These are phyloP conservation scores for Xylariales sp. DNA, from an alignment of 2,329 filamentous ascomycete genomes.

Conservation along the genomic window DNA sequence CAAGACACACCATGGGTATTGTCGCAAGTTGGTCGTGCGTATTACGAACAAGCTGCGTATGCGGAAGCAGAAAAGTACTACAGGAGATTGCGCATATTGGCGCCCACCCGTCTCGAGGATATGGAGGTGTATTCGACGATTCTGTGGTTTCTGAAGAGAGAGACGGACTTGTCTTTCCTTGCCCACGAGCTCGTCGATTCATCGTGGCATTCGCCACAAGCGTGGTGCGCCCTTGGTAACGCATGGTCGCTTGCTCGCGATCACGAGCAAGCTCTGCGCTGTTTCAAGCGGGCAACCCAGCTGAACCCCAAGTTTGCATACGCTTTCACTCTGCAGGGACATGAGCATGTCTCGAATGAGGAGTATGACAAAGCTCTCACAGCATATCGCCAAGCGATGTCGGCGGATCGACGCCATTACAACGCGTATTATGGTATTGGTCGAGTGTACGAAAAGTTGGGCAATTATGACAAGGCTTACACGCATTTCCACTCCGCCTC, in stretches of 20 bases:
- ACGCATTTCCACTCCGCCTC: constrained; percentile 87
- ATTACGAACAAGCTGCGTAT: constrained; percentile 88
- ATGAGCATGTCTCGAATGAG: constrained; percentile 93
- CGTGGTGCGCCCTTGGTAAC: constrained; percentile 94
- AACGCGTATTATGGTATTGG: constrained; percentile 96
- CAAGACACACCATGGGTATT: constrained; percentile 92
- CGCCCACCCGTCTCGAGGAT: constrained; percentile 80
- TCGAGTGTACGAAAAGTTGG: constrained; percentile 82
- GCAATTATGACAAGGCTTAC: constrained; percentile 86
- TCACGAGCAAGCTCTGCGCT: constrained; percentile 89
- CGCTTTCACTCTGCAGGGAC: constrained; percentile 90
- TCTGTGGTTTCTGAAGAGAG: constrained; percentile 96
- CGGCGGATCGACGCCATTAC: constrained; percentile 85
- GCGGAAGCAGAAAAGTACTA: constrained; percentile 84
- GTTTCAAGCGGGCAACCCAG: constrained; percentile 92
- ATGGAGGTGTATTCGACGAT: constrained; percentile 99
- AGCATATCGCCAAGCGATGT: constrained; percentile 81
- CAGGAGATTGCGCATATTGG: constrained; percentile 69
- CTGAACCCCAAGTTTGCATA: constrained; percentile 89
- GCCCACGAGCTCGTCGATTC: constrained; percentile 86
- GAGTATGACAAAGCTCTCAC: constrained; percentile 93
- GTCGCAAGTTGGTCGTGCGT: constrained; percentile 81
- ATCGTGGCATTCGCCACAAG: constrained; percentile 85
- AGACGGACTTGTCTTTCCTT: constrained; percentile 86
- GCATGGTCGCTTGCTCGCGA: constrained; percentile 89